phyloP scores from a whole-genome alignment of 768 basidiomycete genomes.

The Candolleomyces aberdarensis region DNA sequence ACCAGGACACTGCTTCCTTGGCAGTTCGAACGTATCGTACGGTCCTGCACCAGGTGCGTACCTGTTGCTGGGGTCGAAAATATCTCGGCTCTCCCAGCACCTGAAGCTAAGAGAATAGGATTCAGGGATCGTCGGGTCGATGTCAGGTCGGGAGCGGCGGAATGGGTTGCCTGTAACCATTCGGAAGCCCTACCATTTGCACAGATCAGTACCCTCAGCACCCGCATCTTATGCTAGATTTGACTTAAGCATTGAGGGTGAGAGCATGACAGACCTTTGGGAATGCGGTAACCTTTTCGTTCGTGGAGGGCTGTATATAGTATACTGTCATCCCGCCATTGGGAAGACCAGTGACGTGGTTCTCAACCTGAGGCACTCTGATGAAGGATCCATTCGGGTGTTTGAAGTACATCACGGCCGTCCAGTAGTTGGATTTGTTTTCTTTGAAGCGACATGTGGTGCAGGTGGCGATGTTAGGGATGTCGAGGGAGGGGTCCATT shows the following conservation, averaged over 20 bases:
- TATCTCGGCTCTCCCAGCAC: constrained; percentile 4
- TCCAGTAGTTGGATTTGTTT: constrained; percentile 10
- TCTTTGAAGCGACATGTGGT: constrained; percentile 10
- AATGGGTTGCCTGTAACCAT: constrained; percentile 10
- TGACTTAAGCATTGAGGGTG: background rate
- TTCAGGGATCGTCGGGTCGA: background rate
- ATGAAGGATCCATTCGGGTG: constrained; percentile 7
- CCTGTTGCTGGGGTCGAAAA: constrained; percentile 4
- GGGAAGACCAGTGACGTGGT: constrained; percentile 6
- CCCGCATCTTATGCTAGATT: background rate
- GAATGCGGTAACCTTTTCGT: constrained; percentile 4
- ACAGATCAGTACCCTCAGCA: background rate
- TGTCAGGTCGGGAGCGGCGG: background rate
- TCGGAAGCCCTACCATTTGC: background rate
- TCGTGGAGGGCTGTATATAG: constrained; percentile 1
- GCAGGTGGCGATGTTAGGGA: constrained; percentile 3
- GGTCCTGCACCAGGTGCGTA: constrained; percentile 5
- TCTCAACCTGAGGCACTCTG: constrained; percentile 6
- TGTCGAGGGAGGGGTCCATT: constrained; percentile 6
- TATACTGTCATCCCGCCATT: constrained; percentile 7
- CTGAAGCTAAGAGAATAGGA: constrained; percentile 5
- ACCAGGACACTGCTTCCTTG: constrained; percentile 3
- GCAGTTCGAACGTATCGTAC: constrained; percentile 9
- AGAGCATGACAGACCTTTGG: constrained; percentile 4
- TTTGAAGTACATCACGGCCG: constrained; percentile 9